These are phyloP conservation scores for Ascobolus immersus DNA, from an alignment of 495 filamentous ascomycete species.

Conservation along the genomic window DNA sequence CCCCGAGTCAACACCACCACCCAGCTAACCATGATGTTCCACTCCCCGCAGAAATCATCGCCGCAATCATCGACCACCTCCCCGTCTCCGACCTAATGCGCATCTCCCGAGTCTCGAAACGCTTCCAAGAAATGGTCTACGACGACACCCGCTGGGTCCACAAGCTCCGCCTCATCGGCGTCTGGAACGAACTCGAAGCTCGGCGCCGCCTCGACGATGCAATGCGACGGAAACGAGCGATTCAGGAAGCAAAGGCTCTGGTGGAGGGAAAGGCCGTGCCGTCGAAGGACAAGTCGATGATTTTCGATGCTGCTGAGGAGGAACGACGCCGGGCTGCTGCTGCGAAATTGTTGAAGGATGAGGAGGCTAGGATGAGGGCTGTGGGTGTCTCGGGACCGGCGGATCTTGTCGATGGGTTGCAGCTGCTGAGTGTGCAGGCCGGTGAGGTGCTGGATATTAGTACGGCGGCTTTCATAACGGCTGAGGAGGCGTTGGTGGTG, in stretches of 20 bases:
- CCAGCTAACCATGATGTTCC: too few relatives aligned
- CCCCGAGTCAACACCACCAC: background rate
- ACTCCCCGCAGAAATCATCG: conserved; percentile 49
- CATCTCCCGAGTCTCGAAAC: conserved; percentile 66
- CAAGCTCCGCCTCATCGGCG: conserved; percentile 54
- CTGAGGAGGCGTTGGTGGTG: conserved; percentile 34
- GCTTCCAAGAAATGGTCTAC: conserved; percentile 94
- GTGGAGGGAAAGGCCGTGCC: conserved; percentile 21
- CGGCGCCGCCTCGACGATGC: conserved; percentile 50
- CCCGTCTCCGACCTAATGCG: conserved; percentile 58
- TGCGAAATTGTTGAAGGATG: conserved; percentile 14
- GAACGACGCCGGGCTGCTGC: conserved; percentile 18
- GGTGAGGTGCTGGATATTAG: too few relatives aligned
- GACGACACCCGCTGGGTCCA: conserved; percentile 92
- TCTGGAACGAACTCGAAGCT: conserved; percentile 81
- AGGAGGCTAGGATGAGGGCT: conserved; percentile 1
- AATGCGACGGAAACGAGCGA: conserved; percentile 38
- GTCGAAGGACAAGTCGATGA: conserved; percentile 24
- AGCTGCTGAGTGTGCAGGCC: too few relatives aligned
- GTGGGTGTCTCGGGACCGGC: too few relatives aligned
- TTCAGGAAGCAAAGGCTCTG: conserved; percentile 26
- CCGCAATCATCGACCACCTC: conserved; percentile 68
- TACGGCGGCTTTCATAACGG: too few relatives aligned
- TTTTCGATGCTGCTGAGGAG: conserved; percentile 47
- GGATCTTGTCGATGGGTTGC: too few relatives aligned